phyloP scores from a whole-genome alignment of 1,139 yeast genomes.

The Suhomyces chickasaworum region DNA sequence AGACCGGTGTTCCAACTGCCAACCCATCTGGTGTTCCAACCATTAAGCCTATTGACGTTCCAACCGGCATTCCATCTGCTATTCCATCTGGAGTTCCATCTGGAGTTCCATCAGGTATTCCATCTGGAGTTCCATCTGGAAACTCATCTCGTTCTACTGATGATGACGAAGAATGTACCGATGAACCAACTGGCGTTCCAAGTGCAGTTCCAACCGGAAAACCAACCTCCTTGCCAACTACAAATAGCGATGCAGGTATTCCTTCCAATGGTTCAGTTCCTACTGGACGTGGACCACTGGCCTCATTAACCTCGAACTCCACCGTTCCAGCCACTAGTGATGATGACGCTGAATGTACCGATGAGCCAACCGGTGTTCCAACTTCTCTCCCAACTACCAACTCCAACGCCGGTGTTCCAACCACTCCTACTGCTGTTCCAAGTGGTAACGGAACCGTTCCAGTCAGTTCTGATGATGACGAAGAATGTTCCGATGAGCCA shows the following conservation, averaged over 20 bases:
- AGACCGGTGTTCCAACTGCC: slow-evolving; percentile 10
- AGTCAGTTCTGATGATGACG: slow-evolving; percentile 10
- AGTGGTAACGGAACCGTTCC: no score
- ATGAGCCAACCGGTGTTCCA: slow-evolving; percentile 7
- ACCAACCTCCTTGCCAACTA: neutral
- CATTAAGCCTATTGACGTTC: no score
- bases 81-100: slow-evolving; percentile 1
- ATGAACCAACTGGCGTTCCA: neutral
- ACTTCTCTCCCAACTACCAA: neutral
- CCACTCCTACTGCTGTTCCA: neutral
- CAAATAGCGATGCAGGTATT: neutral
- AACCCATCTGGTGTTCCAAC: neutral
- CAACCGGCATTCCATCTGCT: neutral
- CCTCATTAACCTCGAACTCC: slow-evolving; percentile 6
- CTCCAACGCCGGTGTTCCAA: neutral
- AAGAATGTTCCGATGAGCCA: slow-evolving; percentile 10
- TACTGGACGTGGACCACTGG: slow-evolving; percentile 4
- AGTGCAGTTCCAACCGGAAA: neutral
- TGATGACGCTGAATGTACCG: slow-evolving; percentile 11
- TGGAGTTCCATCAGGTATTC: slow-evolving; percentile 4
- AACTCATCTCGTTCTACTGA: slow-evolving; percentile 7
- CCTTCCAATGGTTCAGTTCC: neutral
- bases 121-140: slow-evolving; percentile 1
- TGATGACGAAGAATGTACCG: slow-evolving; percentile 17
- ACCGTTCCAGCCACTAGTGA: slow-evolving; percentile 7